Evolutionary conservation across 1,284 basidiomycete species (phyloP), one percentile per base, ranked within the genome.

Genomic region (Puccinia novopanici): DNA sequence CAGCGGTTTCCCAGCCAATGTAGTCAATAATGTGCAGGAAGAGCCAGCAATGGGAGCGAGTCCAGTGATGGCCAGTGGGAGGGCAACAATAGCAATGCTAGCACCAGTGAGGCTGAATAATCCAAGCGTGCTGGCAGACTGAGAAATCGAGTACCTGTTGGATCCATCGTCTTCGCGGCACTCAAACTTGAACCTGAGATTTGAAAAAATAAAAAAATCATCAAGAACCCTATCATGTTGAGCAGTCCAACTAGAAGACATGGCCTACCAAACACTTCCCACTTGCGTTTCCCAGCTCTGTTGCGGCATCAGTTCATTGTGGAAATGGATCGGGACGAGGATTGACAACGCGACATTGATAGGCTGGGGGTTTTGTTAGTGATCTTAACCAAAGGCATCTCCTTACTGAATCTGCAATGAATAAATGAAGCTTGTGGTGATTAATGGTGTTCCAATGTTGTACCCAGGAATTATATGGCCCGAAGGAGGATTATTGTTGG

Each of bases 61-160:
- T 19, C 63, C 52, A 40, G 63, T 55, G 15, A 77, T 67, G 3
- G 65, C 63, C 22, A 77, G n/a, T 54, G 75, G 75, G 48, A 77
- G 12, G 13, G 75, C 75, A 54, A 77, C 75, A 22, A 77, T 27
- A 17, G 48, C 75, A 57, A 77, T 77, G 40, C 65, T 77, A 0
- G 75, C 75, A 42, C 75, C 75, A 27, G 75, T 77, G 17, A 77
- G 52, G n/a, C 63, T 77, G 40, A 77, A 67, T 45, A 77, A 40
- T 17, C 75, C 75, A 24, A 77, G 63, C 27, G 48, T 77, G 40
- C 24, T 52, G 5, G 75, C 75, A n/a, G 75, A 77, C 70, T 55
- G 63, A 13, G 52, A 55, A 22, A 68, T 52, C n/a, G 75, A 77
- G 37, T 67, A 77, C 40, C 75, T 13, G n/a, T 77, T 77, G 27